Percentiles rank a stretch among this genome's conserved stretches.
Conservation (phyloP, 73 alveolate genomes). For the Diophrys sp. region DNA sequence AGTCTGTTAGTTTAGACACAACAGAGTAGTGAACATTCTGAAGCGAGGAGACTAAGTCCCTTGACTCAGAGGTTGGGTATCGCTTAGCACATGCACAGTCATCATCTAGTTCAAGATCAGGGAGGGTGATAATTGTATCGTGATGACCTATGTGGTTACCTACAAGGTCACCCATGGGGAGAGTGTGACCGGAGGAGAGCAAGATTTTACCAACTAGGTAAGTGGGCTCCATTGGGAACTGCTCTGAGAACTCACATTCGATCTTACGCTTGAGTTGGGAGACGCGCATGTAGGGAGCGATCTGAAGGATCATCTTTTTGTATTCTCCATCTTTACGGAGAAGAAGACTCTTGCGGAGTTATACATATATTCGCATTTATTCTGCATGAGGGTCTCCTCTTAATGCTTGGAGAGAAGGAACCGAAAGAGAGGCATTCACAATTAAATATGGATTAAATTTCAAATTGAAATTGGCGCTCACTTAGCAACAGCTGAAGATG, state of each 20-base stretch:
- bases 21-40: constrained; percentile 54
- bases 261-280: constrained; percentile 50
- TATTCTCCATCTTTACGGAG: neutral
- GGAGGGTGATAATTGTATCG: constrained; percentile 40
- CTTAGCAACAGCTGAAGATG: too few species aligned
- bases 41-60: constrained; percentile 39
- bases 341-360: neutral
- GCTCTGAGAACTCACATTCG: constrained; percentile 46
- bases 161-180: constrained; percentile 40
- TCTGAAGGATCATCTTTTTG: constrained; percentile 37
- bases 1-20: constrained; percentile 47
- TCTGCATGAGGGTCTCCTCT: neutral
- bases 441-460: too few species aligned
- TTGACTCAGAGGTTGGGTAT: constrained; percentile 11
- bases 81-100: constrained; percentile 26
- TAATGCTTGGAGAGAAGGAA: neutral
- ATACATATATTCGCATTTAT: neutral
- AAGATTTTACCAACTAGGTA: constrained; percentile 39
- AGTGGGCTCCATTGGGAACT: constrained; percentile 46
- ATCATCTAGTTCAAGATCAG: constrained; percentile 42
- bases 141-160: constrained; percentile 52
- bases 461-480: too few species aligned
- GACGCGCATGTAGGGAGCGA: constrained; percentile 52
- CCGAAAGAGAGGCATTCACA: neutral
- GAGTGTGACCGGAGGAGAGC: constrained; percentile 36